These are phyloP conservation scores for Leccinum pachyderme DNA, from an alignment of 1,284 basidiomycete species.

Conservation along the genomic window DNA sequence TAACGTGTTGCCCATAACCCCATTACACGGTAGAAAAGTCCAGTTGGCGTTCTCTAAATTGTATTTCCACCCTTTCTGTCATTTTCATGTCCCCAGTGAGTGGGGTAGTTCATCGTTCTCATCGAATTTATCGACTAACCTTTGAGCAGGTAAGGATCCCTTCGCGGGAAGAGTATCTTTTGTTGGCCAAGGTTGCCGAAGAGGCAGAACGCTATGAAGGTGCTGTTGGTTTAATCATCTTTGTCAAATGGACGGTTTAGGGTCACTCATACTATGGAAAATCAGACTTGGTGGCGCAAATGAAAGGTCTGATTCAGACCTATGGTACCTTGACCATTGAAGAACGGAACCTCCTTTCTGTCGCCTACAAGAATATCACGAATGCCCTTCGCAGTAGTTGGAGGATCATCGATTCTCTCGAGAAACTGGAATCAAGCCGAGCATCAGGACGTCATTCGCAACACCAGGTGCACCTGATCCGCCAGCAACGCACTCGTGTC, in stretches of 20 bases:
- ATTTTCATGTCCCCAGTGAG: slow-evolving; percentile 35
- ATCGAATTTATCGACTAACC: slow-evolving; percentile 3
- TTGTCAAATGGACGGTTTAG: background rate
- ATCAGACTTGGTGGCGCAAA: slow-evolving; percentile 56
- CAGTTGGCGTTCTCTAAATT: background rate
- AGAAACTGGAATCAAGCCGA: slow-evolving; percentile 46
- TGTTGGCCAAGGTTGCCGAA: slow-evolving; percentile 64
- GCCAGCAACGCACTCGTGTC: slow-evolving; percentile 50
- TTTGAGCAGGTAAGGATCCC: slow-evolving; percentile 28
- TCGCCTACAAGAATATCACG: slow-evolving; percentile 70
- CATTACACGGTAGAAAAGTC: slow-evolving; percentile 30
- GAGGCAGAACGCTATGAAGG: slow-evolving; percentile 68
- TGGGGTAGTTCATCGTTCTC: slow-evolving; percentile 1
- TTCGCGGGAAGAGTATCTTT: slow-evolving; percentile 41
- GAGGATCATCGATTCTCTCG: slow-evolving; percentile 56
- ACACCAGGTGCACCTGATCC: slow-evolving; percentile 48
- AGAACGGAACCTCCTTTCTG: slow-evolving; percentile 66
- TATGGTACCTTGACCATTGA: slow-evolving; percentile 55
- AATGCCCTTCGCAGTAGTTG: slow-evolving; percentile 60
- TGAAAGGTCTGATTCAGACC: slow-evolving; percentile 52
- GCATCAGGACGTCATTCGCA: slow-evolving; percentile 26
- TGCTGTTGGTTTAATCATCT: slow-evolving; percentile 23
- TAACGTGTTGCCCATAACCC: slow-evolving; percentile 32
- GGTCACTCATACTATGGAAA: slow-evolving; percentile 14
- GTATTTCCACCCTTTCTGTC: slow-evolving; percentile 12